phyloP scores from a whole-genome alignment of 2,329 filamentous ascomycete genomes.

The Calonectria naviculata region DNA sequence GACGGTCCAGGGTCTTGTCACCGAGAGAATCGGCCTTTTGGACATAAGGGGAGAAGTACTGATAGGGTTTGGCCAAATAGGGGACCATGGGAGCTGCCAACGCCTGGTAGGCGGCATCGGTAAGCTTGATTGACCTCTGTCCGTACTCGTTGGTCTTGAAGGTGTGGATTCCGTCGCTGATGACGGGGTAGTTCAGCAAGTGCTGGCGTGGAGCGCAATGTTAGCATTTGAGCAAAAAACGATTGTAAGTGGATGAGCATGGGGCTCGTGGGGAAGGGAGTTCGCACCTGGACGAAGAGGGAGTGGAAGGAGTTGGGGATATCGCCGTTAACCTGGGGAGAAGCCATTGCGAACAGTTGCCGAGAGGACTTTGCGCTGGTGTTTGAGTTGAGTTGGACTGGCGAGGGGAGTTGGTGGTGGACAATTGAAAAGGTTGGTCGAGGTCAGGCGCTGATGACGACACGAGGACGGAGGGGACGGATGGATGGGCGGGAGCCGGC shows the following conservation, averaged over 20 bases:
- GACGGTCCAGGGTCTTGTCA: slow-evolving; percentile 74
- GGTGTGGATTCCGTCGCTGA: slow-evolving; percentile 80
- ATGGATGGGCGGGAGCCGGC: slow-evolving; percentile 7
- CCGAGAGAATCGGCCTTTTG: slow-evolving; percentile 83
- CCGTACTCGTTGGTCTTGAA: slow-evolving; percentile 87
- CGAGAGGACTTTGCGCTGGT: slow-evolving; percentile 3
- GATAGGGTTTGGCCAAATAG: slow-evolving; percentile 77
- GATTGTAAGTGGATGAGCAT: neutral
- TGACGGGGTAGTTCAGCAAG: slow-evolving; percentile 83
- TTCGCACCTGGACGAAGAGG: slow-evolving; percentile 61
- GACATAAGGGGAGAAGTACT: slow-evolving; percentile 87
- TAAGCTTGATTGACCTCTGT: slow-evolving; percentile 82
- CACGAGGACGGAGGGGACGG: slow-evolving; percentile 12
- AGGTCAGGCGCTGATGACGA: slow-evolving; percentile 19
- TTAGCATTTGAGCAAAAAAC: neutral
- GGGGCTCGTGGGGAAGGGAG: neutral
- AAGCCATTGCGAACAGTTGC: slow-evolving; percentile 47
- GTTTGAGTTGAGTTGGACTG: slow-evolving; percentile 20
- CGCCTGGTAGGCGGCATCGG: slow-evolving; percentile 79
- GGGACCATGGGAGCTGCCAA: slow-evolving; percentile 83
- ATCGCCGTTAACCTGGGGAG: slow-evolving; percentile 63
- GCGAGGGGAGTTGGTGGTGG: slow-evolving; percentile 9
- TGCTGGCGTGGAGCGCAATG: slow-evolving; percentile 67
- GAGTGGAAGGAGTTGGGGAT: slow-evolving; percentile 57
- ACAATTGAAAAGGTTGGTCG: slow-evolving; percentile 23